A percentile compares a stretch with the other conserved stretches of the same genome.
Conservation (phyloP, 2,329 filamentous ascomycete species). For the Cladosporium sp. region DNA sequence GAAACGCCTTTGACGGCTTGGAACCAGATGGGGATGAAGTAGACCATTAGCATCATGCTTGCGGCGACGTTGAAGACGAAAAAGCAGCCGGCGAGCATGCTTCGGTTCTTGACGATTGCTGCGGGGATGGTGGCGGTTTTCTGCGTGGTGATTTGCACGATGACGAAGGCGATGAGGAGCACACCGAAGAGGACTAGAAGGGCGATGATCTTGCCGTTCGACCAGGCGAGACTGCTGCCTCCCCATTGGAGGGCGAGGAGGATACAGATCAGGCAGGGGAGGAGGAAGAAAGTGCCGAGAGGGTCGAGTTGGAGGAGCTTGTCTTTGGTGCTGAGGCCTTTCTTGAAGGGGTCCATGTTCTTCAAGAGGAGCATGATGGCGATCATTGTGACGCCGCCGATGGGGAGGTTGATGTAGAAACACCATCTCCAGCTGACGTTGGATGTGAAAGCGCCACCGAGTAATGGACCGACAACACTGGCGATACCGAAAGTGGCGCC, state of each 20-base stretch:
- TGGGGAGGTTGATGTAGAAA: conserved; percentile 41
- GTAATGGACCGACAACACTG: conserved; percentile 39
- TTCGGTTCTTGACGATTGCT: conserved; percentile 41
- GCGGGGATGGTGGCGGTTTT: conserved; percentile 40
- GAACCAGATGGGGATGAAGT: conserved; percentile 45
- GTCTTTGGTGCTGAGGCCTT: conserved; percentile 26
- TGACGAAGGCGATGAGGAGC: conserved; percentile 42
- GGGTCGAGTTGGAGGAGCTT: conserved; percentile 44
- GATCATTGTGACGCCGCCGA: conserved; percentile 37
- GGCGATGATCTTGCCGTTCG: conserved; percentile 38
- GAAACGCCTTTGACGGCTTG: conserved; percentile 44
- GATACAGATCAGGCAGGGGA: conserved; percentile 40
- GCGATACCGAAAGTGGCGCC: conserved; percentile 36
- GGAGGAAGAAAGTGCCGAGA: conserved; percentile 37
- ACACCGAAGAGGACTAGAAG: conserved; percentile 40
- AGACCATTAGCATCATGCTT: conserved; percentile 41
- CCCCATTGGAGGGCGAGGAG: conserved; percentile 48
- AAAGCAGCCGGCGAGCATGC: conserved; percentile 35
- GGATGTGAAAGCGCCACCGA: conserved; percentile 42
- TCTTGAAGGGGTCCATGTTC: conserved; percentile 17
- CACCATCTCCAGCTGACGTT: conserved; percentile 38
- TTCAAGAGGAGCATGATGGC: conserved; percentile 38
- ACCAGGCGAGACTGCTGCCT: conserved; percentile 40
- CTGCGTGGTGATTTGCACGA: conserved; percentile 37
- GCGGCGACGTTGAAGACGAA: conserved; percentile 39